Percentiles rank a stretch among this genome's conserved stretches.
These are phyloP conservation scores for Penicillium turbatum DNA, from an alignment of 495 filamentous ascomycete genomes.

Conservation along the genomic window DNA sequence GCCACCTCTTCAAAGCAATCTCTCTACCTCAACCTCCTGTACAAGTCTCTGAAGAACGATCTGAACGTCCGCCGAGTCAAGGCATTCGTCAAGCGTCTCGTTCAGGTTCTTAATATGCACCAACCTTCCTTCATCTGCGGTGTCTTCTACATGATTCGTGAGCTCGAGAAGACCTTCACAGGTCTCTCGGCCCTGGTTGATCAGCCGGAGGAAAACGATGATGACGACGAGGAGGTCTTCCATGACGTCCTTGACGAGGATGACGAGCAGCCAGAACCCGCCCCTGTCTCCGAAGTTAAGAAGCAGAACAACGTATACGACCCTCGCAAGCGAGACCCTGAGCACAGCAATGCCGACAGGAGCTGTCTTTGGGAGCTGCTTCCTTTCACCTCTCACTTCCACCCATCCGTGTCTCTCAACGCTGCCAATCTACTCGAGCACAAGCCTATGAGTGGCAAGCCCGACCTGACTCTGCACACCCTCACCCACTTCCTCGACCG, in stretches of 20 bases:
- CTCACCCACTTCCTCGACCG: slow-evolving; percentile 94
- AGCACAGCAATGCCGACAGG: slow-evolving; percentile 82
- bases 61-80: slow-evolving; percentile 83
- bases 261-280: slow-evolving; percentile 32
- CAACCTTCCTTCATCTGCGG: slow-evolving; percentile 91
- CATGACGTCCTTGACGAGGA: slow-evolving; percentile 61
- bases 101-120: slow-evolving; percentile 82
- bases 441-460: slow-evolving; percentile 71
- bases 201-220: slow-evolving; percentile 62
- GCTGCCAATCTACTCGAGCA: slow-evolving; percentile 63
- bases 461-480: slow-evolving; percentile 80
- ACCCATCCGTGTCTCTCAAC: slow-evolving; percentile 91
- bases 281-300: slow-evolving; percentile 17
- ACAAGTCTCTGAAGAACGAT: slow-evolving; percentile 80
- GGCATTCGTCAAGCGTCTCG: slow-evolving; percentile 87
- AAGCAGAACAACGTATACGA: slow-evolving; percentile 58
- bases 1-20: slow-evolving; percentile 90
- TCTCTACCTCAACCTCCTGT: slow-evolving; percentile 88
- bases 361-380: slow-evolving; percentile 90
- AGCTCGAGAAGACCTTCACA: slow-evolving; percentile 71
- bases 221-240: slow-evolving; percentile 70
- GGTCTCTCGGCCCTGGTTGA: slow-evolving; percentile 68
- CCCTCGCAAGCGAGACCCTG: slow-evolving; percentile 82
- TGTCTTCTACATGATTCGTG: slow-evolving; percentile 77
- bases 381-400: slow-evolving; percentile 78